Evolutionary conservation across 108 stramenopile genomes (phyloP).

Genomic region (Nannochloropsis gaditana): DNA sequence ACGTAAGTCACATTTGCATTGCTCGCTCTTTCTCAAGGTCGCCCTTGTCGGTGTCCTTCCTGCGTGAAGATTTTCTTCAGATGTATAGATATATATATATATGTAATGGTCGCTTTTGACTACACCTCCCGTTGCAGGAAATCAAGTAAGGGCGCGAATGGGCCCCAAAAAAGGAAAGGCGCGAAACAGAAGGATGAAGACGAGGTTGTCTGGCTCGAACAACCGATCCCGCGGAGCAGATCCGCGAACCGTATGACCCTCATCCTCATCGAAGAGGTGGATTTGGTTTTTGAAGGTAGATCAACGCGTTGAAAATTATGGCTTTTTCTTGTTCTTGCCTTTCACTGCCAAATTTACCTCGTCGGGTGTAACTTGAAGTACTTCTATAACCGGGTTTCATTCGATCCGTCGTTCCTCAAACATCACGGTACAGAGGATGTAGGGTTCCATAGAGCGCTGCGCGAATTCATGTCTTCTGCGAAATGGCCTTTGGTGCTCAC

Average conservation of each 20-base stretch:
- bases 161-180: neutral
- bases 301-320: neutral
- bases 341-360: too few species aligned
- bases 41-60: too few species aligned
- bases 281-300: conserved; percentile 38
- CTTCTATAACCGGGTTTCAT: too few species aligned
- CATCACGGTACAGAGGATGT: conserved; percentile 25
- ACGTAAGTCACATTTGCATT: neutral
- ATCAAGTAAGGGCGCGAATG: neutral
- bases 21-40: too few species aligned
- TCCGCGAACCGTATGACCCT: neutral
- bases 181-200: neutral
- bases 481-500: conserved; percentile 46
- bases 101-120: neutral
- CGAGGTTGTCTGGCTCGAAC: neutral
- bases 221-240: neutral
- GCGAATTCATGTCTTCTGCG: conserved; percentile 30
- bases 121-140: neutral
- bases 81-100: neutral
- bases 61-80: neutral
- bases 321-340: neutral
- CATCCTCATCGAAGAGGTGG: conserved; percentile 28
- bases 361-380: too few species aligned
- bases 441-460: conserved; percentile 34
- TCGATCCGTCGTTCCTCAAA: neutral